These are phyloP conservation scores for Penicillium frequentans DNA, from an alignment of 2,329 filamentous ascomycete genomes.

Conservation along the genomic window DNA sequence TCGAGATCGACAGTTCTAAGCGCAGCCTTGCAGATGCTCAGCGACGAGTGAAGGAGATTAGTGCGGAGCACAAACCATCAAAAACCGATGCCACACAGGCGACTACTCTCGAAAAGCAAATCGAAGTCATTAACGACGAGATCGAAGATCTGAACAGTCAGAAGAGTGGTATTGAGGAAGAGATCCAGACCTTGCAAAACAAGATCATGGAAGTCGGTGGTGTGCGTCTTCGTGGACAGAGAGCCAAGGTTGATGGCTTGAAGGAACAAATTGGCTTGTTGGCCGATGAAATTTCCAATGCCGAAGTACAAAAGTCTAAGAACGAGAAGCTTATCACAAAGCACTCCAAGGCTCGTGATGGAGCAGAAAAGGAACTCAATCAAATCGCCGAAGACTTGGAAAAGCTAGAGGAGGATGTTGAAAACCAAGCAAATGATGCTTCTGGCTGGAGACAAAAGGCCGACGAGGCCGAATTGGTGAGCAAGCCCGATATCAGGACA, in stretches of 20 bases:
- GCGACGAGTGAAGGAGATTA: constrained; percentile 80
- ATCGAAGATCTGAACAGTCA: constrained; percentile 77
- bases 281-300: constrained; percentile 77
- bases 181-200: constrained; percentile 89
- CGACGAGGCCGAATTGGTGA: constrained; percentile 73
- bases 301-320: constrained; percentile 86
- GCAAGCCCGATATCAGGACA: constrained; percentile 1
- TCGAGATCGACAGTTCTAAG: constrained; percentile 85
- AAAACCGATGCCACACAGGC: constrained; percentile 76
- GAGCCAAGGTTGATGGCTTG: constrained; percentile 82
- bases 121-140: constrained; percentile 72
- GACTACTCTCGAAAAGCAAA: constrained; percentile 72
- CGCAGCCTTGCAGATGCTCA: constrained; percentile 82
- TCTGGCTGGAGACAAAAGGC: constrained; percentile 71
- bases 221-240: constrained; percentile 85
- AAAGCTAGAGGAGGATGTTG: constrained; percentile 74
- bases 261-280: constrained; percentile 82
- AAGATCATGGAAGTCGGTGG: constrained; percentile 99
- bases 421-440: constrained; percentile 72
- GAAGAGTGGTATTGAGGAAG: constrained; percentile 85
- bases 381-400: constrained; percentile 71
- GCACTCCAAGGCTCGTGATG: constrained; percentile 77
- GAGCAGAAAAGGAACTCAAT: constrained; percentile 77
- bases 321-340: constrained; percentile 90
- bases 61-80: constrained; percentile 76